Conservation (phyloP, 306 rosid genomes). For the Prunus mume region DNA sequence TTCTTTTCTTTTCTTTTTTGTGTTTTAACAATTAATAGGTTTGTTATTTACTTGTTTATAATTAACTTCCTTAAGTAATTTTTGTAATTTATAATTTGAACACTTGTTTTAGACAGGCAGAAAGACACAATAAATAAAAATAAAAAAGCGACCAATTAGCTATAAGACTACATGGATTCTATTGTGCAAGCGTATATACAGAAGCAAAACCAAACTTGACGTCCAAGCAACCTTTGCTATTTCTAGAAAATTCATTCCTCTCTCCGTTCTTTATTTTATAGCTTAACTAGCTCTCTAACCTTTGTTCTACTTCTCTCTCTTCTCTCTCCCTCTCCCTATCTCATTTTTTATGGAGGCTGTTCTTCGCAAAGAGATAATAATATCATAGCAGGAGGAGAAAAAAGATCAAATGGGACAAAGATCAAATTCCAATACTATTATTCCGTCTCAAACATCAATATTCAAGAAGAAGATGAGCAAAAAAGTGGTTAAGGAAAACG, state of each 20-base stretch:
- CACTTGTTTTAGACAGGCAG: not conserved
- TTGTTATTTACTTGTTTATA: not conserved
- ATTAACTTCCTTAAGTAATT: not conserved
- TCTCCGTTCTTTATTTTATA: not conserved
- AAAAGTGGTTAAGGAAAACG: slow-evolving; percentile 31
- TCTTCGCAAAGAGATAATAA: not conserved
- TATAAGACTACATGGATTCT: slow-evolving; percentile 25
- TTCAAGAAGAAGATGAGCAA: slow-evolving; percentile 11
- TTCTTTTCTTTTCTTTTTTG: not conserved
- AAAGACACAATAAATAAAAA: not conserved
- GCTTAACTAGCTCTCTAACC: not conserved
- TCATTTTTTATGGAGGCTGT: not conserved
- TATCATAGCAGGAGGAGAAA: not conserved
- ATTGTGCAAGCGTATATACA: slow-evolving; percentile 36
- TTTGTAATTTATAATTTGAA: not conserved
- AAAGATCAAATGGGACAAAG: not conserved
- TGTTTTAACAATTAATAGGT: not conserved
- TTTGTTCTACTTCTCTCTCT: slow-evolving; percentile 20
- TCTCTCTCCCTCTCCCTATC: slow-evolving; percentile 6
- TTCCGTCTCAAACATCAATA: not conserved
- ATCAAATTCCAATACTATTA: not conserved
- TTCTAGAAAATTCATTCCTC: slow-evolving; percentile 26
- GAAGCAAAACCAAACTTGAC: slow-evolving; percentile 52
- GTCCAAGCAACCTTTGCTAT: slow-evolving; percentile 55
- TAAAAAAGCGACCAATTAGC: not conserved